A percentile compares a stretch with the other conserved stretches of the same genome.
phyloP scores from a whole-genome alignment of 2,329 filamentous ascomycete genomes.

The Sclerotinia nivalis region DNA sequence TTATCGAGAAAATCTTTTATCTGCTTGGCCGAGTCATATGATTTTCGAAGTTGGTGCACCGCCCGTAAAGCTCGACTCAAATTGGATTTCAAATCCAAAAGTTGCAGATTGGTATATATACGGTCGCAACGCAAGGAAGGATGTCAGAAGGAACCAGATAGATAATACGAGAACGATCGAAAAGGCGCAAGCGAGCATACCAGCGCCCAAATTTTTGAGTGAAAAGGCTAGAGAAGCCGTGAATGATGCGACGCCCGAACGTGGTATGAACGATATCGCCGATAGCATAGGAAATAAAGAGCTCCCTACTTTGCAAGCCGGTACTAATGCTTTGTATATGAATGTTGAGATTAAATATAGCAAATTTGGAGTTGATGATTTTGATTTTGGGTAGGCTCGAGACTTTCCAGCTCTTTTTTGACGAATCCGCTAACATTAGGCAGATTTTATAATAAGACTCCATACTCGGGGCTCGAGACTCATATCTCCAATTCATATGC shows the following conservation, averaged over 20 bases:
- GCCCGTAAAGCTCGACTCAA: conserved; percentile 70
- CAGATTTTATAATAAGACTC: conserved; percentile 92
- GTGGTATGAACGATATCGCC: conserved; percentile 54
- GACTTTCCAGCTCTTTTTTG: conserved; percentile 13
- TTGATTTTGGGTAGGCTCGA: conserved; percentile 79
- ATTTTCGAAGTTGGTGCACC: conserved; percentile 84
- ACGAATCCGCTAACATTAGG: conserved; percentile 26
- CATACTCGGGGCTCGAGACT: conserved; percentile 88
- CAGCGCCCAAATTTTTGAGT: conserved; percentile 88
- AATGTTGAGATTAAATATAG: conserved; percentile 99
- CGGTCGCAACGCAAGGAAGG: conserved; percentile 69
- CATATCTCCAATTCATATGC: conserved; percentile 97
- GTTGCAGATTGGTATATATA: conserved; percentile 74
- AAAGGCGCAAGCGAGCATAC: conserved; percentile 60
- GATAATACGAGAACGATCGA: conserved; percentile 71
- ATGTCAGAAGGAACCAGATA: conserved; percentile 75
- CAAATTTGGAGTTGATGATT: conserved; percentile 98
- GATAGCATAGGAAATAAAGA: conserved; percentile 68
- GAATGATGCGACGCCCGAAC: conserved; percentile 47
- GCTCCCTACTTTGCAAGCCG: conserved; percentile 73
- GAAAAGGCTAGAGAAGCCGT: conserved; percentile 78
- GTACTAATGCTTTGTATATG: conserved; percentile 85
- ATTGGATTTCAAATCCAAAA: conserved; percentile 68
- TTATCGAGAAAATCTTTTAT: conserved; percentile 84
- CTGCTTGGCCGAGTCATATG: conserved; percentile 84